phyloP scores from a whole-genome alignment of 495 filamentous ascomycete genomes.

The Penicillium macrosclerotiorum region DNA sequence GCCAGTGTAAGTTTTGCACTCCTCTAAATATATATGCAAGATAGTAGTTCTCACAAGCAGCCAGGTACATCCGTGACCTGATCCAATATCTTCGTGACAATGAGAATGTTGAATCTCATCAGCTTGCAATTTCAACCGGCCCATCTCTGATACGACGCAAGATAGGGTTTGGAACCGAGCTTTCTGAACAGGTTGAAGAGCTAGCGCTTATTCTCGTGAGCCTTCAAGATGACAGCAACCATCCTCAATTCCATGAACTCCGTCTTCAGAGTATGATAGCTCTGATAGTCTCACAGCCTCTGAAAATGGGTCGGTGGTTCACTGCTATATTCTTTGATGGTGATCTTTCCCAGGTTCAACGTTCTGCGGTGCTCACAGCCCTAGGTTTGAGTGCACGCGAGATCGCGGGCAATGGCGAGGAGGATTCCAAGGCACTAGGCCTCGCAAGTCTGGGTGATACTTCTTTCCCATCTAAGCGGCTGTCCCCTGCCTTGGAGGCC shows the following conservation, averaged over 20 bases:
- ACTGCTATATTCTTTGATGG: constrained; percentile 84
- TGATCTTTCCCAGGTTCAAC: constrained; percentile 82
- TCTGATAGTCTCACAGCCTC: constrained; percentile 70
- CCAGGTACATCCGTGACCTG: constrained; percentile 81
- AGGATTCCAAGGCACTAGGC: constrained; percentile 47
- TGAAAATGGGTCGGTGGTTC: constrained; percentile 79
- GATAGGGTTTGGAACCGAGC: constrained; percentile 80
- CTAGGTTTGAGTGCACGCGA: constrained; percentile 85
- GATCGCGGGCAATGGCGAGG: constrained; percentile 73
- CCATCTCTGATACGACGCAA: constrained; percentile 84
- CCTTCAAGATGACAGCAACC: constrained; percentile 68
- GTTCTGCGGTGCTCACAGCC: constrained; percentile 74
- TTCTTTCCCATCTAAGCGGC: constrained; percentile 70
- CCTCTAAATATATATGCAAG: neutral
- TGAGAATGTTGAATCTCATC: constrained; percentile 80
- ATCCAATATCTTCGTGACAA: constrained; percentile 73
- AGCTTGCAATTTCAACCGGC: constrained; percentile 73
- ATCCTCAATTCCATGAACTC: constrained; percentile 64
- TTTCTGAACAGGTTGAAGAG: constrained; percentile 79
- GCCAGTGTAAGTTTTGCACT: constrained; percentile 61
- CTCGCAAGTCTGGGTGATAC: constrained; percentile 39
- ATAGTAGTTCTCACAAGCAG: constrained; percentile 20
- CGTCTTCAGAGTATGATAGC: constrained; percentile 83
- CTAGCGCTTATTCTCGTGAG: constrained; percentile 73
- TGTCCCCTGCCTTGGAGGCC: constrained; percentile 56